These are phyloP conservation scores for Cladophialophora psammophila DNA, from an alignment of 2,329 filamentous ascomycete genomes.

Conservation along the genomic window DNA sequence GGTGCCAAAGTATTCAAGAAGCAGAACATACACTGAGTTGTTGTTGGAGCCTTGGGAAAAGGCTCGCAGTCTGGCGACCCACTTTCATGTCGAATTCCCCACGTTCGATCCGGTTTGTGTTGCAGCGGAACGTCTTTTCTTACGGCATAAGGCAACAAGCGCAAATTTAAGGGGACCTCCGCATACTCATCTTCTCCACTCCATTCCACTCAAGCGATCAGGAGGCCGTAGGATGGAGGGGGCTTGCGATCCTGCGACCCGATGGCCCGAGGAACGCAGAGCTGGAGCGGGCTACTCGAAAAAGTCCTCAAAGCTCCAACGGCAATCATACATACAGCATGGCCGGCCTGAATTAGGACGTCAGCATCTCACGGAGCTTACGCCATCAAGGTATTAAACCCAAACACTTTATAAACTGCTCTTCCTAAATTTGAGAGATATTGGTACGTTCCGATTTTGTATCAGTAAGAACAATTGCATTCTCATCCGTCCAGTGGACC, in stretches of 20 bases:
- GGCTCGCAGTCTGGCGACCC: not conserved
- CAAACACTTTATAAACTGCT: not conserved
- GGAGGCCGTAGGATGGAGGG: not conserved
- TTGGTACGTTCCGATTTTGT: not conserved
- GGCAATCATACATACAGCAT: not conserved
- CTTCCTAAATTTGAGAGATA: not conserved
- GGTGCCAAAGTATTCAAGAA: not conserved
- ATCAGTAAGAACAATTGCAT: not conserved
- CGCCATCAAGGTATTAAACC: not conserved
- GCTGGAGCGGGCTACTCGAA: not conserved
- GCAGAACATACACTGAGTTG: not conserved
- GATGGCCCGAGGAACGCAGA: not conserved
- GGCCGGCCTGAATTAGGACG: not conserved
- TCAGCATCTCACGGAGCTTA: not conserved
- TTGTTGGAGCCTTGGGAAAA: not conserved
- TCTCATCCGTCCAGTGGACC: not conserved
- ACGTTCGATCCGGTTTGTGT: conserved; percentile 1
- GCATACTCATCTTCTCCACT: conserved; percentile 1
- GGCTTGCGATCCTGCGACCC: not conserved
- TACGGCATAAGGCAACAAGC: not conserved
- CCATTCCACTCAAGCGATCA: not conserved
- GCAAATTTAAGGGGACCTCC: not conserved
- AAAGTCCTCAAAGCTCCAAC: not conserved
- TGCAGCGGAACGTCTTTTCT: not conserved
- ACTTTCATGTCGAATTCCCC: not conserved